Evolutionary conservation across 2,329 filamentous ascomycete genomes (phyloP).

Genomic region (Cucurbitaria berberidis): DNA sequence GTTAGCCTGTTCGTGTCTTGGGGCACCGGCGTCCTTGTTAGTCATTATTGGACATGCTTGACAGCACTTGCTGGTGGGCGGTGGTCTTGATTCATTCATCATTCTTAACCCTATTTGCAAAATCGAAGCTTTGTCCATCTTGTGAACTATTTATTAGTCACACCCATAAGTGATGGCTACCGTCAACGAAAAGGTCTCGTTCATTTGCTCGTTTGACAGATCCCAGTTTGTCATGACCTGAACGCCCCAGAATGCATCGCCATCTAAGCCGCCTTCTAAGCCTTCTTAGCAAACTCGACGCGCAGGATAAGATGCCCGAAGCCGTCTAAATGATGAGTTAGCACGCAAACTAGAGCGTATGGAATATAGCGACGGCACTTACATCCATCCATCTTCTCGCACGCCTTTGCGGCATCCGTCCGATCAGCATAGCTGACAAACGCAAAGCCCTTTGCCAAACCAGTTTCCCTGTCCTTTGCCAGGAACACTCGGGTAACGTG

Average conservation of each 20-base stretch:
- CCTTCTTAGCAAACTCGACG: conserved; percentile 83
- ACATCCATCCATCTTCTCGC: conserved; percentile 97
- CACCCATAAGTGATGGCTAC: background rate
- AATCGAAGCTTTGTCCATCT: background rate
- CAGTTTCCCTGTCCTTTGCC: conserved; percentile 96
- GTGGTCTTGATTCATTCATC: background rate
- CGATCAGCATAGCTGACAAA: conserved; percentile 97
- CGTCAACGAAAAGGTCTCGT: background rate
- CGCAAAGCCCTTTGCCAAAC: conserved; percentile 95
- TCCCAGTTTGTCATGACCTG: conserved; percentile 2
- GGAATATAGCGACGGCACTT: conserved; percentile 45
- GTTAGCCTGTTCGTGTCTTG: background rate
- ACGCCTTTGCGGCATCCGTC: conserved; percentile 86
- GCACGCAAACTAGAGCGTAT: background rate
- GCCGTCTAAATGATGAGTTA: conserved; percentile 54
- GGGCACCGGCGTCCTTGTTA: background rate
- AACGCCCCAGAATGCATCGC: conserved; percentile 3
- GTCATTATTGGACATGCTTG: background rate
- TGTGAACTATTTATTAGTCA: background rate
- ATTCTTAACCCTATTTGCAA: background rate
- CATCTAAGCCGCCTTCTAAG: conserved; percentile 11
- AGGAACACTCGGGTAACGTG: conserved; percentile 97
- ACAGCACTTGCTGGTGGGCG: background rate
- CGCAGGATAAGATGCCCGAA: conserved; percentile 86
- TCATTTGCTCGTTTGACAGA: background rate